Evolutionary conservation across 148 eudicot species (phyloP).

Genomic region (Chenopodium berlandieri): DNA sequence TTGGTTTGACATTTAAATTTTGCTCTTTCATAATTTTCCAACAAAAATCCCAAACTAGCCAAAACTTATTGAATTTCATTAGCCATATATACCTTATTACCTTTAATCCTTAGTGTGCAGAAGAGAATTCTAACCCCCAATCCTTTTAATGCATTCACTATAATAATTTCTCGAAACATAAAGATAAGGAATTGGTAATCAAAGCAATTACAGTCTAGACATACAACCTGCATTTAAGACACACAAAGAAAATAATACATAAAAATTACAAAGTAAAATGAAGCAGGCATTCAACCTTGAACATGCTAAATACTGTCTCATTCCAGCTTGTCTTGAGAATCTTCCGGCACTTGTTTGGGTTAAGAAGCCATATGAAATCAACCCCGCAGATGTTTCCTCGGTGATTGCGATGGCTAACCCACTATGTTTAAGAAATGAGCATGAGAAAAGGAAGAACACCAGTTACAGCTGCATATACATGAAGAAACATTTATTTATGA

Average conservation of each 20-base stretch:
- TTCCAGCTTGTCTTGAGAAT: constrained; percentile 90
- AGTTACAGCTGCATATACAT: neutral
- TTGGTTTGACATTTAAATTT: neutral
- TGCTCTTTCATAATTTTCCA: neutral
- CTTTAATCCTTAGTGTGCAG: neutral
- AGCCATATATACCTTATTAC: no score
- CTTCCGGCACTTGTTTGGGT: constrained; percentile 81
- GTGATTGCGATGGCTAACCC: constrained; percentile 99
- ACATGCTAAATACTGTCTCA: constrained; percentile 90
- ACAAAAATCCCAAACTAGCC: neutral
- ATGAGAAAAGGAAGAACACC: constrained; percentile 13
- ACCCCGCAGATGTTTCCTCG: constrained; percentile 96
- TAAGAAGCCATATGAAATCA: constrained; percentile 99
- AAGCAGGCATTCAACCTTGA: constrained; percentile 65
- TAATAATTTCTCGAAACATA: neutral
- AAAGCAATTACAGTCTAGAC: neutral
- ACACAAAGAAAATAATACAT: neutral
- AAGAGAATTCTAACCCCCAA: neutral
- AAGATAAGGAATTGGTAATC: neutral
- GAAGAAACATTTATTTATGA: neutral
- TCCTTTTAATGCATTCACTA: neutral
- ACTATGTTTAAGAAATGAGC: constrained; percentile 42
- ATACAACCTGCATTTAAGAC: neutral
- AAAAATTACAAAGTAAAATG: no score
- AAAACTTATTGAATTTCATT: no score